These are phyloP conservation scores for Exophiala alcalophila DNA, from an alignment of 2,329 filamentous ascomycete species.

Conservation along the genomic window DNA sequence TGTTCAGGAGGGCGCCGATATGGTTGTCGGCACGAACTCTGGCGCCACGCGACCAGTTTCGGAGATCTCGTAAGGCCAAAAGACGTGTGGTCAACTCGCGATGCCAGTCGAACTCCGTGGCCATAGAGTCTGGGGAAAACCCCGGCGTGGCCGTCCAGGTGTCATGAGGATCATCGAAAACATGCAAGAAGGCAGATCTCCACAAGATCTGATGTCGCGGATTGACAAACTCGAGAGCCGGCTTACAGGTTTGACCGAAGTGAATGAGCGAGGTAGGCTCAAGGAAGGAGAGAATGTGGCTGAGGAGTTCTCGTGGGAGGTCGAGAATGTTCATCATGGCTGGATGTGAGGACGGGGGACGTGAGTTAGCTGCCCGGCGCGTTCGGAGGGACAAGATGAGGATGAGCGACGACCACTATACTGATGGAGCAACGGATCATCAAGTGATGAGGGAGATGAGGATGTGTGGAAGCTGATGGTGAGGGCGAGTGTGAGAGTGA, in stretches of 20 bases:
- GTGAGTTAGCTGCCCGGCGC: not conserved
- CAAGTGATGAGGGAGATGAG: not conserved
- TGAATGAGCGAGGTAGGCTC: constrained; percentile 13
- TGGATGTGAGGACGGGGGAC: not conserved
- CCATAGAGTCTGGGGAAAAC: not conserved
- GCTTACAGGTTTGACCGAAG: constrained; percentile 24
- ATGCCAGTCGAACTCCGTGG: constrained; percentile 25
- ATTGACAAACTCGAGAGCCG: constrained; percentile 17
- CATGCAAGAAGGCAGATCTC: constrained; percentile 25
- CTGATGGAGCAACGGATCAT: no score
- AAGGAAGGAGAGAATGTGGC: constrained; percentile 23
- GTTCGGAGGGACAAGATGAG: not conserved
- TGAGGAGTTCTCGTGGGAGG: constrained; percentile 27
- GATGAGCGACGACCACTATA: not conserved
- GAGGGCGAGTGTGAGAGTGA: not conserved
- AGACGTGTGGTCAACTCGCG: constrained; percentile 18
- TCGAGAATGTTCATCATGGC: constrained; percentile 18
- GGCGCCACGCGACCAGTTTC: constrained; percentile 5
- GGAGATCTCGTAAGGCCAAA: constrained; percentile 15
- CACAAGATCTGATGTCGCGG: constrained; percentile 27
- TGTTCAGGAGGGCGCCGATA: constrained; percentile 23
- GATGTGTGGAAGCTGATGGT: not conserved
- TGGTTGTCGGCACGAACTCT: constrained; percentile 7
- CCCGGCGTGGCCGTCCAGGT: constrained; percentile 23
- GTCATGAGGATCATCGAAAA: constrained; percentile 29